Evolutionary conservation across 169 alveolate species (phyloP).

Genomic region (Eimeria acervulina): DNA sequence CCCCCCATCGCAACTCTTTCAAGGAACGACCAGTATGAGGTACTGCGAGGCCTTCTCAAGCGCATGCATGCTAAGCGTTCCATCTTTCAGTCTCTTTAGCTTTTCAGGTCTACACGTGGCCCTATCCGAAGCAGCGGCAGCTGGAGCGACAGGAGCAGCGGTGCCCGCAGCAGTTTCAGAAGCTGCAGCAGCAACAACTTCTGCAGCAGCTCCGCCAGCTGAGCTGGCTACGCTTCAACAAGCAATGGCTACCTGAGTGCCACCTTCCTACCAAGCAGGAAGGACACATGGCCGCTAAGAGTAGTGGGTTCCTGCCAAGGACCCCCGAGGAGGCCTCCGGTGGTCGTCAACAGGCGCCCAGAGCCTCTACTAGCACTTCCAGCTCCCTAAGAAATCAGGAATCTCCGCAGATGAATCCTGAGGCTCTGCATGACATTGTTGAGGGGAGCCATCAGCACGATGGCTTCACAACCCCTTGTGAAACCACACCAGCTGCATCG

Average conservation of each 20-base stretch:
- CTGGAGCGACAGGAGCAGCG: conserved; percentile 34
- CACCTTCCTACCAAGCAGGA: background rate
- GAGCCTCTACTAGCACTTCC: conserved; percentile 15
- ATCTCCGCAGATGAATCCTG: background rate
- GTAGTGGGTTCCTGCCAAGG: conserved; percentile 40
- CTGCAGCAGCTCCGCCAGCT: conserved; percentile 44
- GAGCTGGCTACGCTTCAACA: conserved; percentile 28
- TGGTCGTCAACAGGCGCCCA: conserved; percentile 23
- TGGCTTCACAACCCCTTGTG: background rate
- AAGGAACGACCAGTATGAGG: conserved; percentile 34
- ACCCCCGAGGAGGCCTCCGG: conserved; percentile 25
- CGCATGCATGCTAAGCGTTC: background rate
- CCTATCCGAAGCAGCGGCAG: background rate
- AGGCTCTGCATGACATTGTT: background rate
- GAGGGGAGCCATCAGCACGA: background rate
- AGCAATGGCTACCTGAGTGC: conserved; percentile 6
- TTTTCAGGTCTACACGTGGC: background rate
- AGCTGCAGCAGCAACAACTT: conserved; percentile 25
- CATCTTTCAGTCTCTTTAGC: background rate
- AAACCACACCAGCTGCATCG: background rate
- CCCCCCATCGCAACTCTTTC: background rate
- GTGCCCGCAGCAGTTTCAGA: background rate
- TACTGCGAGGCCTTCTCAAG: conserved; percentile 1
- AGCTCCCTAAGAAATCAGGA: background rate
- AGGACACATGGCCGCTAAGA: conserved; percentile 12